Evolutionary conservation across 2,329 filamentous ascomycete species (phyloP).

Genomic region (Aspergillus brasiliensis): DNA sequence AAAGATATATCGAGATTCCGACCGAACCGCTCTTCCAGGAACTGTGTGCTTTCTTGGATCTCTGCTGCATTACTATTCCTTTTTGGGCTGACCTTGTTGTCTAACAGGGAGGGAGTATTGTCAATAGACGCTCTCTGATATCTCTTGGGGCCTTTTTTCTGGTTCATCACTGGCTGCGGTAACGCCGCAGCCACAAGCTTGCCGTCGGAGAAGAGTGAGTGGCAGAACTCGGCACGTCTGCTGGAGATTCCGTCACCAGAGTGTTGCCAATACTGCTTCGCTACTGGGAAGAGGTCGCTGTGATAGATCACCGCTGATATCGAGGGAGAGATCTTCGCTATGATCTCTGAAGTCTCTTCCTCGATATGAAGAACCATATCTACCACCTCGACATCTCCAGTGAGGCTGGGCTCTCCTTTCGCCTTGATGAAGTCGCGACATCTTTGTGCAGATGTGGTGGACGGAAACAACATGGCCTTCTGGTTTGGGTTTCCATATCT

Average conservation of each 20-base stretch:
- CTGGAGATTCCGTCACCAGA: conserved; percentile 1
- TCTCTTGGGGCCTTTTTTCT: not conserved
- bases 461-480: not conserved
- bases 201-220: not conserved
- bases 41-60: not conserved
- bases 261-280: not conserved
- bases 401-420: not conserved
- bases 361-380: not conserved
- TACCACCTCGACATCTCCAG: not conserved
- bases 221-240: not conserved
- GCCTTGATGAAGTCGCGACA: not conserved
- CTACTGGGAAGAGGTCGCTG: not conserved
- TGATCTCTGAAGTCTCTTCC: not conserved
- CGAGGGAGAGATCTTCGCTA: not conserved
- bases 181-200: not conserved
- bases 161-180: not conserved
- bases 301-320: not conserved
- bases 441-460: not conserved
- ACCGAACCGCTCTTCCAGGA: not conserved
- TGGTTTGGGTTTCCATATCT: not conserved
- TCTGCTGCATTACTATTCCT: not conserved
- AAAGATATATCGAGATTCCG: not conserved
- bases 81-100: not conserved
- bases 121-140: not conserved
- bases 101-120: not conserved